phyloP scores from a whole-genome alignment of 306 rosid species.

The Cajanus cajan region DNA sequence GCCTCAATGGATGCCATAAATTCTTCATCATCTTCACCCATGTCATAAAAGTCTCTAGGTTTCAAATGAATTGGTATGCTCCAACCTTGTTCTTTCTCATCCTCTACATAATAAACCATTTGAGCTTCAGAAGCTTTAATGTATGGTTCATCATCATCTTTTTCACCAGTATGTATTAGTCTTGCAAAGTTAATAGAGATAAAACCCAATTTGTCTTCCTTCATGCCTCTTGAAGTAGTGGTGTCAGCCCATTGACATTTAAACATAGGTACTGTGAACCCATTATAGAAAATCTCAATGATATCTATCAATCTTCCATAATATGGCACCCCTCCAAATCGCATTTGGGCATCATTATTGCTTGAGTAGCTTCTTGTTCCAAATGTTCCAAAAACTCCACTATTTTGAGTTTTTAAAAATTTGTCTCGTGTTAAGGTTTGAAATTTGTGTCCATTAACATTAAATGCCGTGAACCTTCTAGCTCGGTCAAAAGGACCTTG shows the following conservation, averaged over 20 bases:
- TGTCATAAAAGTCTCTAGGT: background rate
- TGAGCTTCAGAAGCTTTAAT: background rate
- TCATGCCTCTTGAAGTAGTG: background rate
- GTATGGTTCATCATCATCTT: background rate
- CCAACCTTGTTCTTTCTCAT: background rate
- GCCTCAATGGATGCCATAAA: background rate
- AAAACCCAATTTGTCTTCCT: too few species aligned
- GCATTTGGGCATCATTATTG: background rate
- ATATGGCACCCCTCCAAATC: background rate
- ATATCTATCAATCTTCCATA: background rate
- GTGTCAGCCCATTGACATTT: background rate
- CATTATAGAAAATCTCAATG: background rate
- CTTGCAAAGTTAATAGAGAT: background rate
- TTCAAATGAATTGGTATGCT: background rate
- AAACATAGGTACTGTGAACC: background rate
- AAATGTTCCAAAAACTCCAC: background rate
- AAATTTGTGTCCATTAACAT: background rate
- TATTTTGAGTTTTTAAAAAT: background rate
- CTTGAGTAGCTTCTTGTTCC: too few species aligned
- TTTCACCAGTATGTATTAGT: background rate
- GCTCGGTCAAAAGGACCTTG: background rate
- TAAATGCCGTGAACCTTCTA: background rate
- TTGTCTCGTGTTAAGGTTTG: background rate
- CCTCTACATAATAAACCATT: background rate
- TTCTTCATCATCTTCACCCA: background rate